Base-by-base conservation (phyloP, 768 basidiomycete genomes). In the Grammothele lineata region DNA sequence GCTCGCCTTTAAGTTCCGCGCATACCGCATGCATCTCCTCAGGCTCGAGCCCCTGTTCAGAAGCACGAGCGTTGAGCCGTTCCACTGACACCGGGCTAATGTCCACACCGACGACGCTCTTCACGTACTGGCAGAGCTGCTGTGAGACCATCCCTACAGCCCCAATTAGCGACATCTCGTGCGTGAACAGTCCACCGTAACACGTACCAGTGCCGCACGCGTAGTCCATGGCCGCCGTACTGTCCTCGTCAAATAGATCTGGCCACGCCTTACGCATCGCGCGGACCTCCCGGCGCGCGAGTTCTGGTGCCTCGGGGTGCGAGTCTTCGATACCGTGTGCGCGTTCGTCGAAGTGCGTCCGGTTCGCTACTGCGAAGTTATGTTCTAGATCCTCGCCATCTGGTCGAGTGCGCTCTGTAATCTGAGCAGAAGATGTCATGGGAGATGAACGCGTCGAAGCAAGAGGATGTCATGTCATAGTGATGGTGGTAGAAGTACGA, bases 41-140 rank as follows among this genome's bases (percentile, higher is more conserved):
- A 1, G 70, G 64, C 1, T 73, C 56, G 30, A 87, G 76, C 4
- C 85, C 85, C 47, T 87, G 81, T 45, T 83, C 76, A 17, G 48
- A 48, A 11, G 79, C 78, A 18, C 71, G 68, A 42, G 64, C 57
- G 62, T 87, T 87, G 69, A 78, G 91, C 14, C 70, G 63, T 45
- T 87, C 80, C 8, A 90, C 83, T 70, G 81, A 77, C 1, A 65
- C 75, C 52, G 81, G 79, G 64, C 81, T 87, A 58, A 89, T 84
- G 58, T 91, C 89, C 14, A 86, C 79, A 9, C 87, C 88, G 14
- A 88, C 64, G 51, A 90, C 75, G 24, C 70, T 70, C 59, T 79
- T 83, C 37, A 75, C 75, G 53, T 84, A 67, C 1, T 79, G 70
- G 0, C 77, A 78, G 19, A 90, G 71, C 35, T 75, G 72, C 51